Percentiles rank a stretch among this genome's conserved stretches.
Evolutionary conservation across 768 basidiomycete genomes (phyloP).

Genomic region (Tulasnella sp.): DNA sequence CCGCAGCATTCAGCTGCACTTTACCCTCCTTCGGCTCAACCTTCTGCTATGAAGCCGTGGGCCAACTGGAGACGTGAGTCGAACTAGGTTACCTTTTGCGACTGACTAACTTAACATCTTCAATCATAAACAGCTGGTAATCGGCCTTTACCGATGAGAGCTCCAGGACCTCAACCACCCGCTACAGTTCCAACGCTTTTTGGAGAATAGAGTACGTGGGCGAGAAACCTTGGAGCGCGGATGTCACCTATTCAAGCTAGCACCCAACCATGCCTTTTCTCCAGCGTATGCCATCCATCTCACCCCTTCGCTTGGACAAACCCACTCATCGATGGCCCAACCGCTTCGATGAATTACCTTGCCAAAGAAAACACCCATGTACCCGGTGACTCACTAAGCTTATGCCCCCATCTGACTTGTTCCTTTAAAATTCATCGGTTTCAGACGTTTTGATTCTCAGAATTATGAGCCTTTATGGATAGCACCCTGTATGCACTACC

Average conservation of each 20-base stretch:
- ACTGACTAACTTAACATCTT: not conserved
- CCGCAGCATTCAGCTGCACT: not conserved
- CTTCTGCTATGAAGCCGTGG: not conserved
- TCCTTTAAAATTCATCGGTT: not conserved
- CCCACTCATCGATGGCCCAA: not conserved
- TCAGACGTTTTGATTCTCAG: not conserved
- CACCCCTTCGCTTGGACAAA: not conserved
- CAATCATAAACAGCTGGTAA: not conserved
- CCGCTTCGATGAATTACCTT: not conserved
- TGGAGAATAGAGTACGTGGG: not conserved
- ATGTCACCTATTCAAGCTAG: not conserved
- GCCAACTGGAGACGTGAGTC: not conserved
- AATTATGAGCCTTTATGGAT: not conserved
- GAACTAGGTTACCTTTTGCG: not conserved
- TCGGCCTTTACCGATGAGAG: not conserved
- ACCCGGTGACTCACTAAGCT: not conserved
- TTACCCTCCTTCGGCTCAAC: not conserved
- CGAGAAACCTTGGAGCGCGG: no score
- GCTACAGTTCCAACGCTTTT: not conserved
- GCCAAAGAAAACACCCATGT: not conserved
- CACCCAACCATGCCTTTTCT: not conserved
- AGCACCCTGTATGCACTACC: not conserved
- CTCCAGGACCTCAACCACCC: not conserved
- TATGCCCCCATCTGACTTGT: not conserved
- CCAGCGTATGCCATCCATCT: not conserved